Evolutionary conservation across 169 alveolate species (phyloP).

Genomic region (Cryptosporidium ubiquitum): DNA sequence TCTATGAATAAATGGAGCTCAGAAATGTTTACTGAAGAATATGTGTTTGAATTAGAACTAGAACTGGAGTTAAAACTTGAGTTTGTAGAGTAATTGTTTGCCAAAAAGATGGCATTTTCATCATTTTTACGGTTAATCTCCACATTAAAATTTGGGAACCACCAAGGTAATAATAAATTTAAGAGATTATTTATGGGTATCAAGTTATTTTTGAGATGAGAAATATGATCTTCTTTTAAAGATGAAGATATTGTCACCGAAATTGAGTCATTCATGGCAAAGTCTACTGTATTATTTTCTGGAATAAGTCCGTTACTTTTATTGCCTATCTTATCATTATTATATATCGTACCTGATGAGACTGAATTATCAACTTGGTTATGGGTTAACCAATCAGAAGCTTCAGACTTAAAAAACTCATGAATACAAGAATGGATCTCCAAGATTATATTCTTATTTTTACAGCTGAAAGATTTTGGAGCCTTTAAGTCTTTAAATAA

Average conservation of each 20-base stretch:
- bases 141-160: constrained; percentile 53
- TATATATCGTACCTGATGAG: neutral
- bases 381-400: constrained; percentile 56
- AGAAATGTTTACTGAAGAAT: constrained; percentile 20
- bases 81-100: neutral
- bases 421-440: constrained; percentile 21
- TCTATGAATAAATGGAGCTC: constrained; percentile 44
- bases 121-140: neutral
- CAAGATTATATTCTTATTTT: neutral
- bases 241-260: constrained; percentile 27
- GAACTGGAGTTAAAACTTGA: neutral
- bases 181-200: constrained; percentile 15
- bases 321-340: neutral
- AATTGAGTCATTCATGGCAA: neutral
- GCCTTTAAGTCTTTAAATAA: neutral
- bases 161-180: constrained; percentile 33
- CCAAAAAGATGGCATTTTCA: neutral
- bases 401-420: constrained; percentile 37
- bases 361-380: neutral
- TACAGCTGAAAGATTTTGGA: constrained; percentile 19
- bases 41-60: neutral
- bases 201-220: neutral
- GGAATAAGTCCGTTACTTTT: neutral
- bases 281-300: constrained; percentile 1
- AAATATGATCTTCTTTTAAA: constrained; percentile 32